phyloP scores from a whole-genome alignment of 768 basidiomycete species.

The Artomyces pyxidatus region DNA sequence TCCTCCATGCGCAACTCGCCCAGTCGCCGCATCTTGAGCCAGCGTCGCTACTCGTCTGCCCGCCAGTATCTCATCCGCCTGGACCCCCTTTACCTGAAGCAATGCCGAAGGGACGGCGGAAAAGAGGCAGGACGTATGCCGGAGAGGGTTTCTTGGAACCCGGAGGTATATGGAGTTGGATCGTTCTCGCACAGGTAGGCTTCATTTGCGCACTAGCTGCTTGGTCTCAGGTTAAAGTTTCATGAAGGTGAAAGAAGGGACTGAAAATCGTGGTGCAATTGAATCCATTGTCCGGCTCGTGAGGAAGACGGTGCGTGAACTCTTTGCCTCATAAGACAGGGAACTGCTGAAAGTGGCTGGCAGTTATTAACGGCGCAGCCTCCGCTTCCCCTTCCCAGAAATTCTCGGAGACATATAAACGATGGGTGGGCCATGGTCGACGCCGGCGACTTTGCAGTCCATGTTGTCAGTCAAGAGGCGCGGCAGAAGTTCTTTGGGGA shows the following conservation, averaged over 20 bases:
- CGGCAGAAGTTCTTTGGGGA: slow-evolving; percentile 57
- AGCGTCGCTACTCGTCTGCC: slow-evolving; percentile 43
- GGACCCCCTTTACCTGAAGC: slow-evolving; percentile 55
- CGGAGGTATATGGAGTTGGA: slow-evolving; percentile 69
- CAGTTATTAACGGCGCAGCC: slow-evolving; percentile 55
- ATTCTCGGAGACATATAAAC: slow-evolving; percentile 48
- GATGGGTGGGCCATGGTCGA: slow-evolving; percentile 85
- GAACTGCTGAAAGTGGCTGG: neutral
- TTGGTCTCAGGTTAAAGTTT: slow-evolving; percentile 4
- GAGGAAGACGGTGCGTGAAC: slow-evolving; percentile 52
- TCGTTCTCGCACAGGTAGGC: slow-evolving; percentile 61
- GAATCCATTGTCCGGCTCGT: slow-evolving; percentile 65
- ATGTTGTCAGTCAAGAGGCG: slow-evolving; percentile 60
- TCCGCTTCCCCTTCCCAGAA: slow-evolving; percentile 53
- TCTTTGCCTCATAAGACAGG: neutral
- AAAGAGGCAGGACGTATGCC: slow-evolving; percentile 57
- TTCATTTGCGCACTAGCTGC: neutral
- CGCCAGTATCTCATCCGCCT: slow-evolving; percentile 39
- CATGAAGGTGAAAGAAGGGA: slow-evolving; percentile 67
- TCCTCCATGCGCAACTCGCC: slow-evolving; percentile 48
- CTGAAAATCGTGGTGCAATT: slow-evolving; percentile 70
- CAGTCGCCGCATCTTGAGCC: slow-evolving; percentile 65
- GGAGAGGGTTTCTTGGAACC: slow-evolving; percentile 50
- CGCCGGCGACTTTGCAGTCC: slow-evolving; percentile 72
- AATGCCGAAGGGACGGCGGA: slow-evolving; percentile 52